Conservation (phyloP, 73 alveolate species). For the Tetrahymena malaccensis region DNA sequence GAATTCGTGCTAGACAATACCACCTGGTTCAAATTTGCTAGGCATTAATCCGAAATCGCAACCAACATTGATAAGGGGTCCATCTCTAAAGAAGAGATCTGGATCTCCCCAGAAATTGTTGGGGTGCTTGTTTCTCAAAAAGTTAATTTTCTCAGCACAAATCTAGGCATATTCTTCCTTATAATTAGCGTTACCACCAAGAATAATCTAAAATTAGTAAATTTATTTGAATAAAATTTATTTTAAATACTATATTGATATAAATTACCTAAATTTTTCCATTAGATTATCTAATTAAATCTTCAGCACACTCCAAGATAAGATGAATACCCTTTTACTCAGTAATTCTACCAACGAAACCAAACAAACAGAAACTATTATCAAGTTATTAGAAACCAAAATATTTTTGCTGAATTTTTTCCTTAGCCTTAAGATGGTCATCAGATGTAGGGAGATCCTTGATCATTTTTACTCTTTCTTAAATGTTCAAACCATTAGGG, state of each 20-base stretch:
- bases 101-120: conserved; percentile 97
- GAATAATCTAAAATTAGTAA: conserved; percentile 35
- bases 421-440: conserved; percentile 84
- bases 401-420: conserved; percentile 77
- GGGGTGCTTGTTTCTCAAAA: conserved; percentile 81
- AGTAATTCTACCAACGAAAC: conserved; percentile 96
- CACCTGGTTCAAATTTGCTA: conserved; percentile 97
- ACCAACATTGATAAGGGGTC: conserved; percentile 90
- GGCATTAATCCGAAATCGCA: conserved; percentile 98
- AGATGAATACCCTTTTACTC: conserved; percentile 96
- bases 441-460: conserved; percentile 59
- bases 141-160: conserved; percentile 74
- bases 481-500: conserved; percentile 94
- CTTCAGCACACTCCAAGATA: conserved; percentile 91
- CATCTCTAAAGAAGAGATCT: conserved; percentile 92
- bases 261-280: conserved; percentile 53
- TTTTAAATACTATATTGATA: background rate
- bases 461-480: conserved; percentile 69
- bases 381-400: conserved; percentile 74
- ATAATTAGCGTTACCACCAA: conserved; percentile 92
- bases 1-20: conserved; percentile 98
- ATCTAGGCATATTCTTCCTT: conserved; percentile 86
- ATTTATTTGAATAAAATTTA: background rate
- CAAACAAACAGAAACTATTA: conserved; percentile 69
- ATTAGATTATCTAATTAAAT: conserved; percentile 56